Percentiles rank a stretch among this genome's conserved stretches.
Evolutionary conservation across 2,329 filamentous ascomycete genomes (phyloP).

Genomic region (Cyclaneusma minus): DNA sequence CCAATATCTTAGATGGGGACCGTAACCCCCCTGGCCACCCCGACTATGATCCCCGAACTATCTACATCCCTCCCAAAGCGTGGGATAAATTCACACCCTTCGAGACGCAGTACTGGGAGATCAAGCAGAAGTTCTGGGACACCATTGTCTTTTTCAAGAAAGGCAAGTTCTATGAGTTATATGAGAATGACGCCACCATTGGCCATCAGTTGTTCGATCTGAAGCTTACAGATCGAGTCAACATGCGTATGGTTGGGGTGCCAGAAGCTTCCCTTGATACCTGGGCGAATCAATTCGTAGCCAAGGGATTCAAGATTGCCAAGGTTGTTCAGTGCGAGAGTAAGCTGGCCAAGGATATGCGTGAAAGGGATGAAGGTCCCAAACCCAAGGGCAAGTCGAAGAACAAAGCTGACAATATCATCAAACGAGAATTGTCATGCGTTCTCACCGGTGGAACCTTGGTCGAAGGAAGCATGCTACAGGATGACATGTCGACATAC

Average conservation of each 20-base stretch:
- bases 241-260: slow-evolving; percentile 99
- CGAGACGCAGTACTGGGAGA: slow-evolving; percentile 98
- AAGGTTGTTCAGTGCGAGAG: slow-evolving; percentile 95
- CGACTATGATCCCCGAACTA: slow-evolving; percentile 78
- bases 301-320: slow-evolving; percentile 94
- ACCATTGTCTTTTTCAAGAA: slow-evolving; percentile 99
- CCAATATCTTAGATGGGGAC: slow-evolving; percentile 72
- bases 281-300: slow-evolving; percentile 97
- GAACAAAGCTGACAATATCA: slow-evolving; percentile 78
- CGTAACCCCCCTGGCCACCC: slow-evolving; percentile 62
- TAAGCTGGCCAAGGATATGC: slow-evolving; percentile 92
- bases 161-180: slow-evolving; percentile 97
- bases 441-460: slow-evolving; percentile 86
- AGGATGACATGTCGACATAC: slow-evolving; percentile 94
- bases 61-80: slow-evolving; percentile 74
- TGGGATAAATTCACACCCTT: slow-evolving; percentile 82
- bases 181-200: slow-evolving; percentile 93
- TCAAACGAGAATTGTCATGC: slow-evolving; percentile 76
- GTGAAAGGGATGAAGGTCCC: slow-evolving; percentile 55
- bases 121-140: slow-evolving; percentile 96
- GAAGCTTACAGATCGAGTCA: slow-evolving; percentile 93
- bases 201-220: slow-evolving; percentile 94
- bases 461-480: slow-evolving; percentile 91
- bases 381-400: slow-evolving; percentile 11
- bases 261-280: slow-evolving; percentile 90